phyloP scores from a whole-genome alignment of 177 flowering plant genomes.

The Telopea speciosissima region DNA sequence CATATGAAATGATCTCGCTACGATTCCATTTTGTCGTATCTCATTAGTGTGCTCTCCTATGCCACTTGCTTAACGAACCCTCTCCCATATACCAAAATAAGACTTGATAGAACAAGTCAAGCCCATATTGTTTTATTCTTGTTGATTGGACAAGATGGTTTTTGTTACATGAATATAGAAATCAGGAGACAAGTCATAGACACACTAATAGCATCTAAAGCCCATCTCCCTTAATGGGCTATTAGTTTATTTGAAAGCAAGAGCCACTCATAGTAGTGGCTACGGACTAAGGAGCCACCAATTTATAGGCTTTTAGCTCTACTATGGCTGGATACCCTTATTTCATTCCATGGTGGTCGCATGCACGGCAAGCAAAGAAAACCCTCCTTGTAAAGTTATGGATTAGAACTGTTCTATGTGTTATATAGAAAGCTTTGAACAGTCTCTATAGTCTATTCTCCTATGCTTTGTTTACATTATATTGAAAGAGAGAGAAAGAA shows the following conservation, averaged over 20 bases:
- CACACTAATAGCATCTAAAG: background rate
- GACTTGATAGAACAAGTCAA: too few relatives aligned
- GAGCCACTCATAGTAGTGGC: background rate
- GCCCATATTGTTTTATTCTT: too few relatives aligned
- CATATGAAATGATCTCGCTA: too few relatives aligned
- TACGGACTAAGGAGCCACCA: background rate
- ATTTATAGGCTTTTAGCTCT: background rate
- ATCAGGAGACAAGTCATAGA: background rate
- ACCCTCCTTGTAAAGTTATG: background rate
- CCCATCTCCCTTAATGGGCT: background rate
- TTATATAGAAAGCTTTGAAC: background rate
- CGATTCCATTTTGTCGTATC: too few relatives aligned
- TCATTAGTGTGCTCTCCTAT: too few relatives aligned
- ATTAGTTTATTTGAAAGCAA: conserved; percentile 3
- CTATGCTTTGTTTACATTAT: background rate
- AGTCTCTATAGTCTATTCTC: background rate
- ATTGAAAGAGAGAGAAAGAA: background rate
- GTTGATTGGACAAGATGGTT: too few relatives aligned
- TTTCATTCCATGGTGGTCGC: background rate
- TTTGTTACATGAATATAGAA: too few relatives aligned
- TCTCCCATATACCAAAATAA: too few relatives aligned
- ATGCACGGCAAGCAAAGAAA: conserved; percentile 7
- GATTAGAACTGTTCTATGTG: background rate
- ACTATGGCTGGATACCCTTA: background rate
- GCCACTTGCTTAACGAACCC: too few relatives aligned